A percentile compares a stretch with the other conserved stretches of the same genome.
phyloP scores from a whole-genome alignment of 352 stramenopile genomes.

The Pythium scleroteichum region DNA sequence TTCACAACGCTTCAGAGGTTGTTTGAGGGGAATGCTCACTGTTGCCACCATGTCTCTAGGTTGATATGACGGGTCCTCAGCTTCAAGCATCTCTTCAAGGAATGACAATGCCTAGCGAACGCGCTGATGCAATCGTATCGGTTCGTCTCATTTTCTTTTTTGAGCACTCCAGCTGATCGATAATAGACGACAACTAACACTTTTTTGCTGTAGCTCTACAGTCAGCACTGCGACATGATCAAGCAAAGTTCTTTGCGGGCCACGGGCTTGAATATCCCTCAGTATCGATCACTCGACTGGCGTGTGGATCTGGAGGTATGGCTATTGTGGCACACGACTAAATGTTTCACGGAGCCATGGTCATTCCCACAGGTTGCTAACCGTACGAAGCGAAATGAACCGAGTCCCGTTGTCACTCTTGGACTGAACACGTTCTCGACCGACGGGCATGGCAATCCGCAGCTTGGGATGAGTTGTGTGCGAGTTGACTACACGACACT shows the following conservation, averaged over 20 bases:
- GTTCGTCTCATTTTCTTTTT: slow-evolving; percentile 21
- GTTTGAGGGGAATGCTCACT: background rate
- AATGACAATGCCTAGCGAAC: slow-evolving; percentile 43
- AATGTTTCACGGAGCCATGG: too few species aligned
- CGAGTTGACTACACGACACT: slow-evolving; percentile 69
- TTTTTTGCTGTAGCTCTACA: slow-evolving; percentile 43
- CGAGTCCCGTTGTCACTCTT: slow-evolving; percentile 74
- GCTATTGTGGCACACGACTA: too few species aligned
- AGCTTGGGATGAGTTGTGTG: slow-evolving; percentile 42
- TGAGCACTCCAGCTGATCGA: too few species aligned
- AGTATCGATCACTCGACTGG: slow-evolving; percentile 73
- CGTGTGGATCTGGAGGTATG: slow-evolving; percentile 78
- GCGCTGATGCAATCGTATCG: slow-evolving; percentile 47
- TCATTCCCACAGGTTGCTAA: slow-evolving; percentile 69
- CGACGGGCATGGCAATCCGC: slow-evolving; percentile 12
- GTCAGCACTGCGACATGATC: slow-evolving; percentile 50
- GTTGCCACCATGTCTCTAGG: slow-evolving; percentile 22
- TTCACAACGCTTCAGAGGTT: background rate
- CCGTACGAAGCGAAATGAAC: slow-evolving; percentile 56
- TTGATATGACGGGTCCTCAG: slow-evolving; percentile 40
- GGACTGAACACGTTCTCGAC: slow-evolving; percentile 43
- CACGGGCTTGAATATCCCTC: slow-evolving; percentile 42
- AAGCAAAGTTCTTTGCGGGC: slow-evolving; percentile 45
- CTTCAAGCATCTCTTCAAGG: slow-evolving; percentile 47
- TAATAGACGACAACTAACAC: too few species aligned